A percentile compares a stretch with the other conserved stretches of the same genome.
phyloP scores from a whole-genome alignment of 2,329 filamentous ascomycete species.

The Colletotrichum chlorophyti region DNA sequence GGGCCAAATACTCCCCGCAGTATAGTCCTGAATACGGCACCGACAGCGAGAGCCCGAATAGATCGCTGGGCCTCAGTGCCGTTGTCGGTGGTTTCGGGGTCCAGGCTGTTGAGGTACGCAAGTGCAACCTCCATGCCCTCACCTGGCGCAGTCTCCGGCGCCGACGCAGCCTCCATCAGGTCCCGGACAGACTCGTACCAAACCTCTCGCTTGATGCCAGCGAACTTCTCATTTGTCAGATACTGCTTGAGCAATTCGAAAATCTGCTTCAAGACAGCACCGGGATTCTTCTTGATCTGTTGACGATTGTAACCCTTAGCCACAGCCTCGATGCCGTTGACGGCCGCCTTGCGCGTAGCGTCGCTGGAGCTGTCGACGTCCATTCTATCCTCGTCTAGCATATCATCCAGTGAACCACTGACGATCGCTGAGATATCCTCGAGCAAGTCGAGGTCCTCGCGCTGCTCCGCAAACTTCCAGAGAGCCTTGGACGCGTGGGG shows the following conservation, averaged over 20 bases:
- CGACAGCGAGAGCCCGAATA: slow-evolving; percentile 53
- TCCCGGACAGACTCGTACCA: slow-evolving; percentile 60
- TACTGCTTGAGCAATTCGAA: slow-evolving; percentile 48
- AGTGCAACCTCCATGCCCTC: slow-evolving; percentile 34
- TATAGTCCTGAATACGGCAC: slow-evolving; percentile 48
- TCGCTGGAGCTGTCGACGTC: slow-evolving; percentile 64
- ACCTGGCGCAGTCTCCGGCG: slow-evolving; percentile 10
- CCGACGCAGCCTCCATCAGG: slow-evolving; percentile 50
- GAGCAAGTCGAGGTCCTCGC: slow-evolving; percentile 74
- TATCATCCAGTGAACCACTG: slow-evolving; percentile 65
- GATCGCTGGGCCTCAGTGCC: slow-evolving; percentile 60
- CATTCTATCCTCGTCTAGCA: slow-evolving; percentile 69
- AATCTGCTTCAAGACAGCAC: slow-evolving; percentile 47
- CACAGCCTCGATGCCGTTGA: slow-evolving; percentile 58
- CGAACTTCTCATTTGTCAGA: slow-evolving; percentile 45
- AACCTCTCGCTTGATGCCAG: slow-evolving; percentile 52
- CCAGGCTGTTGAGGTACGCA: slow-evolving; percentile 54
- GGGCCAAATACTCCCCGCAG: slow-evolving; percentile 50
- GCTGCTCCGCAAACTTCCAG: slow-evolving; percentile 73
- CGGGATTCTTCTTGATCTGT: slow-evolving; percentile 44
- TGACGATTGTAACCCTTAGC: slow-evolving; percentile 56
- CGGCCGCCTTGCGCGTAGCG: slow-evolving; percentile 52
- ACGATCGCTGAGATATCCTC: slow-evolving; percentile 71
- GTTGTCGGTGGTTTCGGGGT: slow-evolving; percentile 51
- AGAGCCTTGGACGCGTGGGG: slow-evolving; percentile 76